These are phyloP conservation scores for Cyberlindnera mississippiensis DNA, from an alignment of 805 yeast species.

Conservation along the genomic window DNA sequence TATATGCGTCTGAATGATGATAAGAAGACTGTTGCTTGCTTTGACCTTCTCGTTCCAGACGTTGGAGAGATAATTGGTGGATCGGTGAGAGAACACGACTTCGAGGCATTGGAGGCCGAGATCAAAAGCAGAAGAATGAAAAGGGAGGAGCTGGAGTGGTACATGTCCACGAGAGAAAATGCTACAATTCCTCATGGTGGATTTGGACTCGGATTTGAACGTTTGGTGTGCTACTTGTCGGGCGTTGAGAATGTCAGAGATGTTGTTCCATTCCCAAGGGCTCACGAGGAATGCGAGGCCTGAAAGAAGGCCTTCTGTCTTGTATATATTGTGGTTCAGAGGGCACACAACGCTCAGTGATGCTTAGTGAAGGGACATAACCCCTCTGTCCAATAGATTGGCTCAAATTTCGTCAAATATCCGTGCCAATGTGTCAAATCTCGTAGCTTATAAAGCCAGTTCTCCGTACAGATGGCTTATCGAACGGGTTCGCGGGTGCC, in stretches of 20 bases:
- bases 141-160: conserved; percentile 65
- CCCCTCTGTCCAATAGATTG: too few species aligned
- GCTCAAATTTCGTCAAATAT: too few species aligned
- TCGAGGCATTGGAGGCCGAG: conserved; percentile 42
- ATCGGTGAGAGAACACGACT: conserved; percentile 77
- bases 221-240: conserved; percentile 69
- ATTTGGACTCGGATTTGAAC: conserved; percentile 91
- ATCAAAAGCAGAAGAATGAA: conserved; percentile 57
- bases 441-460: too few species aligned
- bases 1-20: conserved; percentile 69
- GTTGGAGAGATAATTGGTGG: conserved; percentile 96
- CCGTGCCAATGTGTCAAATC: too few species aligned
- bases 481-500: too few species aligned
- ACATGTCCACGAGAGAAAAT: conserved; percentile 61
- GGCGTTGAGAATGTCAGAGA: conserved; percentile 81
- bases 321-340: too few species aligned
- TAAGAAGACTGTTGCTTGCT: conserved; percentile 74
- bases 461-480: too few species aligned
- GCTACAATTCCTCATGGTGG: conserved; percentile 96
- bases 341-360: too few species aligned
- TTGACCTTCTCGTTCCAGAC: conserved; percentile 83
- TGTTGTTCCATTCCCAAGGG: conserved; percentile 82
- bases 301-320: too few species aligned
- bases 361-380: too few species aligned
- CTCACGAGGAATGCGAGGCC: conserved; percentile 46